Conservation (phyloP, 345 rosid species). For the Pistacia atlantica region DNA sequence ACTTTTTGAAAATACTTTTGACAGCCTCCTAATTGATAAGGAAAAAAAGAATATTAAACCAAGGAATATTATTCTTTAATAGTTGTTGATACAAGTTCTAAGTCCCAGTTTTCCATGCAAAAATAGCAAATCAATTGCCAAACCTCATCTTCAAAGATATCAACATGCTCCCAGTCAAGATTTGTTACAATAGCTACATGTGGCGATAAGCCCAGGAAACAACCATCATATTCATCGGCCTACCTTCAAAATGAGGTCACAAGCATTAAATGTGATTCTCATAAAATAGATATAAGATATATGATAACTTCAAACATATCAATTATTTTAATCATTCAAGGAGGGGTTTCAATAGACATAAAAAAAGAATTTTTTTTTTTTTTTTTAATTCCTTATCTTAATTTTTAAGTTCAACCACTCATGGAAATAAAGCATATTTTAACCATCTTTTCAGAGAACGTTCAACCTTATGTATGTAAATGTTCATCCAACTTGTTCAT, state of each 20-base stretch:
- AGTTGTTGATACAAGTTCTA: neutral
- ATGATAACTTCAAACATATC: neutral
- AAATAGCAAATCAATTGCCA: conserved; percentile 10
- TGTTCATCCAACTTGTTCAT: neutral
- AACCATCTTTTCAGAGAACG: neutral
- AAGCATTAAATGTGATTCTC: neutral
- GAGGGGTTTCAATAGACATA: neutral
- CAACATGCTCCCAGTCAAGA: conserved; percentile 44
- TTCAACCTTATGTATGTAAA: neutral
- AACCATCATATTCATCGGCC: conserved; percentile 46
- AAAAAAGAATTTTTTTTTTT: neutral
- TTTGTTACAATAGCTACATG: conserved; percentile 38
- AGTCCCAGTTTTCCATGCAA: neutral
- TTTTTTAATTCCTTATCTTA: neutral
- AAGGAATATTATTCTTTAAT: neutral
- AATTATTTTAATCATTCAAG: neutral
- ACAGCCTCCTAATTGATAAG: conserved; percentile 26
- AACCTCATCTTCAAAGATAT: conserved; percentile 38
- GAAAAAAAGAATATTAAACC: neutral
- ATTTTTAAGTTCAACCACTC: neutral
- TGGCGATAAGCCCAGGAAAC: conserved; percentile 40
- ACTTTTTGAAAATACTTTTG: conserved; percentile 21
- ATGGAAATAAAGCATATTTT: neutral
- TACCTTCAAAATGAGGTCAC: conserved; percentile 6
- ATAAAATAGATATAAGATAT: neutral